Evolutionary conservation across 2,329 filamentous ascomycete genomes (phyloP).

Genomic region (Iodosphaeria phyllophila): DNA sequence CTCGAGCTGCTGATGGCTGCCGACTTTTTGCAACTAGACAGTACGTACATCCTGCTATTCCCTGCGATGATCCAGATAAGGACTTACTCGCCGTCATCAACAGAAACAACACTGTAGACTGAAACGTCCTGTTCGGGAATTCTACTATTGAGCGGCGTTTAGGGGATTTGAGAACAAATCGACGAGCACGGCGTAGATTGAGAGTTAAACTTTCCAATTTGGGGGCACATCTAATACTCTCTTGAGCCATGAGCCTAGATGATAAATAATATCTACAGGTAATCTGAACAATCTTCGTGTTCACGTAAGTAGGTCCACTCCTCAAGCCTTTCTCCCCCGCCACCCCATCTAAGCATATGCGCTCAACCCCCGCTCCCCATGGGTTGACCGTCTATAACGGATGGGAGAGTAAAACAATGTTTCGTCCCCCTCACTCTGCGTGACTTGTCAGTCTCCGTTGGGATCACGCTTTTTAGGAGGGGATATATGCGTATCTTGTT

Average conservation of each 20-base stretch:
- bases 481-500: constrained; percentile 26
- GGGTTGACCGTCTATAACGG: constrained; percentile 34
- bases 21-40: constrained; percentile 56
- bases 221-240: no score
- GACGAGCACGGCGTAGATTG: no score
- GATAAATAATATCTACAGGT: no score
- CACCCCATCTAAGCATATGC: constrained; percentile 33
- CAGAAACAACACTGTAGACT: no score
- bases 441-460: constrained; percentile 27
- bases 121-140: no score
- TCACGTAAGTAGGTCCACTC: no score
- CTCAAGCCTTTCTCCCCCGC: not conserved
- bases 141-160: no score
- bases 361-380: constrained; percentile 27
- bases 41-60: constrained; percentile 17
- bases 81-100: no score
- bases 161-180: no score
- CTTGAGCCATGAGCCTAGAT: no score
- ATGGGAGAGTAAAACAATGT: constrained; percentile 27
- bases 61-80: not conserved
- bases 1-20: constrained; percentile 62
- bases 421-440: constrained; percentile 33
- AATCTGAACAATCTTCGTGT: no score
- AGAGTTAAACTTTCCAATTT: no score
- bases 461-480: constrained; percentile 26